Conservation (phyloP, 805 yeast species). For the Wickerhamomyces bovis region DNA sequence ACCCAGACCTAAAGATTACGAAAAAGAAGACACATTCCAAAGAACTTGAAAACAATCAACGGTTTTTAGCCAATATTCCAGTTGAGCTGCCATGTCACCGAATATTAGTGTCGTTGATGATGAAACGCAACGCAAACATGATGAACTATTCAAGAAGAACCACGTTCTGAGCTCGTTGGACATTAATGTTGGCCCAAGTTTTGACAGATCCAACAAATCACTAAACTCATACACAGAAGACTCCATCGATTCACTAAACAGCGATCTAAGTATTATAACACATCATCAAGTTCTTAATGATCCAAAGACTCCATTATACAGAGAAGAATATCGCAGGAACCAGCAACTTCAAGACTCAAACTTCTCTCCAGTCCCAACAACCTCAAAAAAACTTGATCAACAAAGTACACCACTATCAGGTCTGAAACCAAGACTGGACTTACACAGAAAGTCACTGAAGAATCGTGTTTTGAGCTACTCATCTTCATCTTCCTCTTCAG, state of each 20-base stretch:
- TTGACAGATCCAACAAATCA: background rate
- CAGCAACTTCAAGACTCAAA: background rate
- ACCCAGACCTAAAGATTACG: background rate
- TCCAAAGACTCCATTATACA: slow-evolving; percentile 21
- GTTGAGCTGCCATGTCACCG: background rate
- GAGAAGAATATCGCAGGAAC: slow-evolving; percentile 12
- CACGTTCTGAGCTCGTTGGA: slow-evolving; percentile 16
- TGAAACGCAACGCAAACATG: slow-evolving; percentile 12
- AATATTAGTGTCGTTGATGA: slow-evolving; percentile 6
- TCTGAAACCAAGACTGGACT: slow-evolving; percentile 5
- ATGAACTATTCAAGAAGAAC: slow-evolving; percentile 14
- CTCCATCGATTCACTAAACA: slow-evolving; percentile 2
- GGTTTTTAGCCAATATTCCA: too few relatives aligned
- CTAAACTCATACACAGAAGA: slow-evolving; percentile 1
- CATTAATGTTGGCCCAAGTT: slow-evolving; percentile 1
- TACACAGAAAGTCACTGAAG: slow-evolving; percentile 3
- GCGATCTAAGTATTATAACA: slow-evolving; percentile 14
- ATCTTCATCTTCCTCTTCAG: slow-evolving; percentile 1
- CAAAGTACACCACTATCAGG: background rate
- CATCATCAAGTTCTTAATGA: slow-evolving; percentile 16
- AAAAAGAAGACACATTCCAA: background rate
- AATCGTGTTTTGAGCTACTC: slow-evolving; percentile 4
- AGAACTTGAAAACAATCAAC: background rate
- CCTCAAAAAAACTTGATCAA: slow-evolving; percentile 5
- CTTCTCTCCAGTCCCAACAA: slow-evolving; percentile 13